Percentiles rank a stretch among this genome's conserved stretches.
These are phyloP conservation scores for Alternaria sp. DNA, from an alignment of 2,329 filamentous ascomycete genomes.

Conservation along the genomic window DNA sequence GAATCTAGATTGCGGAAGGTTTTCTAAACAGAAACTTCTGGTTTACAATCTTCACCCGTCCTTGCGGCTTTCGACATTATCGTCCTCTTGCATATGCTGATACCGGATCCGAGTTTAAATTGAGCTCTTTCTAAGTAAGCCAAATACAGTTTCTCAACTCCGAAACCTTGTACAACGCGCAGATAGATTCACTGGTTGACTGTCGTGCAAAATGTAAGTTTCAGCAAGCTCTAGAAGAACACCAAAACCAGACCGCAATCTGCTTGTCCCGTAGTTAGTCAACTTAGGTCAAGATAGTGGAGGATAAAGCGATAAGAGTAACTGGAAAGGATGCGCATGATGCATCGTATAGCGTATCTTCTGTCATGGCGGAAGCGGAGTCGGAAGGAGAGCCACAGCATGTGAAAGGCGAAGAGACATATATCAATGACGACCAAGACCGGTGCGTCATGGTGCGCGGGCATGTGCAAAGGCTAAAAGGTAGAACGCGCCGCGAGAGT, in stretches of 20 bases:
- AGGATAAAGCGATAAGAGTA: neutral
- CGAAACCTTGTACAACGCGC: neutral
- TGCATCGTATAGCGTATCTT: neutral
- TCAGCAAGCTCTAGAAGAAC: neutral
- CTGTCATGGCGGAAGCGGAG: neutral
- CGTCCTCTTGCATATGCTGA: neutral
- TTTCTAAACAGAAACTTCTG: neutral
- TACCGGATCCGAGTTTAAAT: neutral
- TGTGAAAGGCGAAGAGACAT: neutral
- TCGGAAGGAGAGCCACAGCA: neutral
- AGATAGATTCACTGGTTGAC: neutral
- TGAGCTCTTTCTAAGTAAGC: neutral
- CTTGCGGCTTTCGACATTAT: neutral
- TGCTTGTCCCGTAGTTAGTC: neutral
- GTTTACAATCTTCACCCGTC: neutral
- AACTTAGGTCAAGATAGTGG: neutral
- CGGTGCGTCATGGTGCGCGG: neutral
- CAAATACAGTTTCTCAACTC: neutral
- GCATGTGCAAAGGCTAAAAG: neutral
- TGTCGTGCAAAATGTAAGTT: neutral
- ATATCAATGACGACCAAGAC: neutral
- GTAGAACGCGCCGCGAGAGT: neutral
- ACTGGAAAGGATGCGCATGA: neutral
- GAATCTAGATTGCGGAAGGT: neutral
- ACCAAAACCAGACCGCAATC: neutral